A percentile compares a stretch with the other conserved stretches of the same genome.
Conservation (phyloP, 768 basidiomycete genomes). For the Steccherinum ochraceum region DNA sequence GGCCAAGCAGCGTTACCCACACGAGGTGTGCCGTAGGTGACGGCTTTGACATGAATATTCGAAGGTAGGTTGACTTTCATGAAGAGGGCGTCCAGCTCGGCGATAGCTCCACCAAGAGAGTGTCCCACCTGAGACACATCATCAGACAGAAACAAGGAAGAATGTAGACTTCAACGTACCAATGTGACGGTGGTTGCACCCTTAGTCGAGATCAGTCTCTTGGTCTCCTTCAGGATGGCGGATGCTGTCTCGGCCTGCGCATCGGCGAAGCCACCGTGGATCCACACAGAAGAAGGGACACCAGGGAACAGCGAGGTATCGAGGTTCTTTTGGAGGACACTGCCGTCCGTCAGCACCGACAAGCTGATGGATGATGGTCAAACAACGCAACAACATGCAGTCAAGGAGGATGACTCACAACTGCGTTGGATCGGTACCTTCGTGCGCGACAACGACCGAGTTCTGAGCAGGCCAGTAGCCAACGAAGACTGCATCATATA, state of each 20-base stretch:
- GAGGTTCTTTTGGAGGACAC: conserved; percentile 34
- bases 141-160: neutral
- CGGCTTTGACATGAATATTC: conserved; percentile 29
- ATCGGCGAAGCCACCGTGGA: conserved; percentile 49
- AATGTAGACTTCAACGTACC: conserved; percentile 21
- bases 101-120: conserved; percentile 23
- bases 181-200: conserved; percentile 35
- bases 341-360: conserved; percentile 44
- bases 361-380: conserved; percentile 25
- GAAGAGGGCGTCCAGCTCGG: conserved; percentile 25
- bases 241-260: conserved; percentile 43
- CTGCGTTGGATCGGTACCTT: conserved; percentile 53
- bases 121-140: conserved; percentile 21
- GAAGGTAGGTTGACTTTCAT: conserved; percentile 22
- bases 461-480: conserved; percentile 47
- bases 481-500: conserved; percentile 36
- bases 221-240: conserved; percentile 38
- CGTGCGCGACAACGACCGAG: conserved; percentile 52
- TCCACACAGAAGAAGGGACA: conserved; percentile 33
- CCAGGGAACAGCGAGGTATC: conserved; percentile 51
- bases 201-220: conserved; percentile 30
- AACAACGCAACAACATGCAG: too few relatives aligned
- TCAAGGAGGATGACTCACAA: conserved; percentile 40
- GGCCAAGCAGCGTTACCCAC: conserved; percentile 46
- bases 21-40: conserved; percentile 45